A percentile compares a stretch with the other conserved stretches of the same genome.
Conservation (phyloP, 495 filamentous ascomycete species). For the Aeminium ludgeri region DNA sequence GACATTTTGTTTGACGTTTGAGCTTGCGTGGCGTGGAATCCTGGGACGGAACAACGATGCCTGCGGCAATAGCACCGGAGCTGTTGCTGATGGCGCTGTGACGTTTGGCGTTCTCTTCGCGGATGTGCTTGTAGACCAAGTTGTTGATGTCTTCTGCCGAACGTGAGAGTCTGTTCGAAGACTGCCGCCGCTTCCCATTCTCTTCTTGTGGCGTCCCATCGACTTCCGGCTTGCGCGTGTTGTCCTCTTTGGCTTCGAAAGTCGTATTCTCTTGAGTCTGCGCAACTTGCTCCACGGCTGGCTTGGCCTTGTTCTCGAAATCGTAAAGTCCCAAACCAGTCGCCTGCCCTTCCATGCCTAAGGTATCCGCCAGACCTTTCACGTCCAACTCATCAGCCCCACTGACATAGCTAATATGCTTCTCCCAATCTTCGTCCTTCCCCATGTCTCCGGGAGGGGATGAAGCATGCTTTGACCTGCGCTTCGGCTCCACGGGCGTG, state of each 20-base stretch:
- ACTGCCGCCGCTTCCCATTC: neutral
- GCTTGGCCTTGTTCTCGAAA: too few species aligned
- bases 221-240: too few species aligned
- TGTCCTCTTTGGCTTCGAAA: too few species aligned
- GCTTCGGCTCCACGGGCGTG: neutral
- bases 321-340: too few species aligned
- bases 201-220: neutral
- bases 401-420: constrained; percentile 14
- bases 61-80: neutral
- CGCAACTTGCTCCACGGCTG: too few species aligned
- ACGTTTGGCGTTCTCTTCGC: constrained; percentile 12
- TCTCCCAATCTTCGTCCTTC: constrained; percentile 1
- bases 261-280: too few species aligned
- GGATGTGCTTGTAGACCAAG: constrained; percentile 13
- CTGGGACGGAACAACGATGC: neutral
- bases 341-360: neutral
- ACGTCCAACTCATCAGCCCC: constrained; percentile 5
- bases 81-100: constrained; percentile 6
- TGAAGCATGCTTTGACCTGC: neutral
- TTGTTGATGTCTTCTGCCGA: constrained; percentile 12
- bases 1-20: constrained; percentile 2
- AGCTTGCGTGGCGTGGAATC: neutral
- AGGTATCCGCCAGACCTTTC: neutral
- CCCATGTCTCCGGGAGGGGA: neutral
- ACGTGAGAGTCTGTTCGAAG: neutral